phyloP scores from a whole-genome alignment of 2,329 filamentous ascomycete genomes.

The Plenodomus biglobosus region DNA sequence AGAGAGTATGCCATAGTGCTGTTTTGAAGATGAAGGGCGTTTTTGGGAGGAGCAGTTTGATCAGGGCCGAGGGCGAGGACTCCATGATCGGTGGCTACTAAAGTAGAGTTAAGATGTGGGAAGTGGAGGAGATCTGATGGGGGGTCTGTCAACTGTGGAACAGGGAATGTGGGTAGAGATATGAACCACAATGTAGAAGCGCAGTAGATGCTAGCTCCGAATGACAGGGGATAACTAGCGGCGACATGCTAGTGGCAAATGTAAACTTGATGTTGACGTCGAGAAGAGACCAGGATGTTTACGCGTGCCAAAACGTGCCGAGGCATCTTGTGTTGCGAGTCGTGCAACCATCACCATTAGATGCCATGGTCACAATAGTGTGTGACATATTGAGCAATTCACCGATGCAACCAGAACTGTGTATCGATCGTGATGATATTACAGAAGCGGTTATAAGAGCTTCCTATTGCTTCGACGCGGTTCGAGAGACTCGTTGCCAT shows the following conservation, averaged over 20 bases:
- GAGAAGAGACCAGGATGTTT: not conserved
- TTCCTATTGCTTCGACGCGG: too few relatives aligned
- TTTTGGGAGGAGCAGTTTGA: slow-evolving; percentile 40
- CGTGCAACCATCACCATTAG: too few relatives aligned
- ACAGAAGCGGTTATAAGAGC: too few relatives aligned
- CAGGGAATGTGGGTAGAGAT: not conserved
- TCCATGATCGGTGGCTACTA: slow-evolving; percentile 27
- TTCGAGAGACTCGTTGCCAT: too few relatives aligned
- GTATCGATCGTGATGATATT: too few relatives aligned
- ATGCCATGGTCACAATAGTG: too few relatives aligned
- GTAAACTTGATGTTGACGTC: not conserved
- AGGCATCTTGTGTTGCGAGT: not conserved
- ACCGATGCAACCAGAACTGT: too few relatives aligned
- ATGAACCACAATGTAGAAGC: not conserved
- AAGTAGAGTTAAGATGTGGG: not conserved
- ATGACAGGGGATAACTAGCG: not conserved
- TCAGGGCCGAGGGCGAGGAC: slow-evolving; percentile 35
- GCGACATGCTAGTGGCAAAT: not conserved
- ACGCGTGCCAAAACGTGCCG: not conserved
- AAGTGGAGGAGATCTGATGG: not conserved
- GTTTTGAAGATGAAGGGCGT: slow-evolving; percentile 65
- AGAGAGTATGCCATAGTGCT: slow-evolving; percentile 64
- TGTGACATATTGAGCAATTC: too few relatives aligned
- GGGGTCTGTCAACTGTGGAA: not conserved
- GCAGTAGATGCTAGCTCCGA: not conserved